These are phyloP conservation scores for Triticum aestivum DNA, from an alignment of 176 grass and related monocot genomes.

Conservation along the genomic window IWGSC_CS_RefSeq_v2.1 NC_057805.1:118809813-118810312, in stretches of 20 bases:
- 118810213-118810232: constrained; percentile 70
- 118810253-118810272: background rate
- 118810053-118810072: background rate
- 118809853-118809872: constrained; percentile 40
- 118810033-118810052: background rate
- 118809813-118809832: background rate
- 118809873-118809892: background rate
- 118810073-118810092: background rate
- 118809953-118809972: background rate
- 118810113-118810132: constrained; percentile 38
- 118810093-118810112: background rate
- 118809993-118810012: constrained; percentile 18
- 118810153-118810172: constrained; percentile 51
- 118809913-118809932: background rate
- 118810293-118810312: background rate
- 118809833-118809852: constrained; percentile 30
- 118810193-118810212: constrained; percentile 65
- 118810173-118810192: constrained; percentile 60
- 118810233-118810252: background rate
- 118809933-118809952: background rate
- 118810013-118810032: constrained; percentile 9
- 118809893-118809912: background rate
- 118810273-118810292: background rate
- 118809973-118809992: constrained; percentile 16
- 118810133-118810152: constrained; percentile 46